Evolutionary conservation across 2,329 filamentous ascomycete species (phyloP).

Genomic region (Dactylellina leptospora): DNA sequence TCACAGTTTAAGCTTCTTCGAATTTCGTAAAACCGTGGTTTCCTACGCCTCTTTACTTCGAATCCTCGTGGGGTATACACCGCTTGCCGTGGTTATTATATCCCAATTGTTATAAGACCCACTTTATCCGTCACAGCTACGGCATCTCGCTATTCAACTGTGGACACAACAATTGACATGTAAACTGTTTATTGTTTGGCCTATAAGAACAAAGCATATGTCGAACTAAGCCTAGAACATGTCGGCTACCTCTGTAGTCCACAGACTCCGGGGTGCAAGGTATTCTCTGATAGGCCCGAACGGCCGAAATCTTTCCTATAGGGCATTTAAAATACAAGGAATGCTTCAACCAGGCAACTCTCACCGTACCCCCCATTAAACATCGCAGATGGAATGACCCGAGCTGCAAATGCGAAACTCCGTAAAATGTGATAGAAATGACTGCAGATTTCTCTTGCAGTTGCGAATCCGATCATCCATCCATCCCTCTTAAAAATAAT

Average conservation of each 20-base stretch:
- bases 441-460: background rate
- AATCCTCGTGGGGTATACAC: constrained; percentile 11
- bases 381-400: too few relatives aligned
- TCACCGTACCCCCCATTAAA: too few relatives aligned
- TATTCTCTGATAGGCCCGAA: constrained; percentile 15
- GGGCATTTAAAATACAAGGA: too few relatives aligned
- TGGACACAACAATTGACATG: background rate
- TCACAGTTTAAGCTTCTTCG: background rate
- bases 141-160: background rate
- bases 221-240: too few relatives aligned
- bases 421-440: background rate
- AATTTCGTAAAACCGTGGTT: constrained; percentile 20
- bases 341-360: too few relatives aligned
- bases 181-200: constrained; percentile 7
- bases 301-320: constrained; percentile 2
- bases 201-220: background rate
- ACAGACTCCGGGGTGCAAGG: constrained; percentile 3
- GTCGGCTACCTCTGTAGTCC: constrained; percentile 28
- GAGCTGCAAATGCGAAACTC: background rate
- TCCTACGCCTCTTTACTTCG: constrained; percentile 20
- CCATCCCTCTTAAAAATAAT: too few relatives aligned
- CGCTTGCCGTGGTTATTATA: constrained; percentile 34
- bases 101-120: constrained; percentile 27
- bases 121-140: constrained; percentile 29
- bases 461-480: too few relatives aligned